phyloP scores from a whole-genome alignment of 164 flowering plant genomes.

The Sextonia rubra region DNA sequence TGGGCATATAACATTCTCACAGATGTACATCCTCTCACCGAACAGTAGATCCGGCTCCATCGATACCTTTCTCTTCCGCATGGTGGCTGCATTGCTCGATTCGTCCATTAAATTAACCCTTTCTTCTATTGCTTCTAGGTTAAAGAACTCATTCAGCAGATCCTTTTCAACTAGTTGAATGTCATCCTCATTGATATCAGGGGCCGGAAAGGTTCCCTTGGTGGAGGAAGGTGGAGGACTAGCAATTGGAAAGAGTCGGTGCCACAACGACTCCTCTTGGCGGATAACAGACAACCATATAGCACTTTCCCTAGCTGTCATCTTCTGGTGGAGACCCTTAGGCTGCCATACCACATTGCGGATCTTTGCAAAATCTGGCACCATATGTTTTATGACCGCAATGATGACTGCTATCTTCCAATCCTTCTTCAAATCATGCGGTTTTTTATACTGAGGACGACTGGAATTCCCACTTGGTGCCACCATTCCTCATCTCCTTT shows the following conservation, averaged over 20 bases:
- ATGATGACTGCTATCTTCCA: constrained; percentile 70
- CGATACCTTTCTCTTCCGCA: constrained; percentile 33
- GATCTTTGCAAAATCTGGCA: constrained; percentile 62
- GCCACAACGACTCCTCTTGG: constrained; percentile 44
- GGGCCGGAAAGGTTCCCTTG: constrained; percentile 21
- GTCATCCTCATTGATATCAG: constrained; percentile 36
- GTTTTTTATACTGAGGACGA: constrained; percentile 70
- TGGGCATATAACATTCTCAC: constrained; percentile 44
- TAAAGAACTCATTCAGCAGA: constrained; percentile 16
- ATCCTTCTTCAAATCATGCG: constrained; percentile 70
- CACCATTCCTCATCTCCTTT: constrained; percentile 69
- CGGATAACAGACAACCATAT: constrained; percentile 60
- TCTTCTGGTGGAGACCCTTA: constrained; percentile 69
- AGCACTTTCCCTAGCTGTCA: constrained; percentile 71
- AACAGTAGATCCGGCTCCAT: constrained; percentile 22
- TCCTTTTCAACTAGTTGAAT: constrained; percentile 32
- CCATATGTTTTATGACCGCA: constrained; percentile 72
- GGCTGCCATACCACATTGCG: constrained; percentile 65
- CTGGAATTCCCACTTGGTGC: constrained; percentile 42
- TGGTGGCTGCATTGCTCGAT: constrained; percentile 13
- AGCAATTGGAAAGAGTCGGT: constrained; percentile 33
- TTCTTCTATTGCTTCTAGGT: constrained; percentile 21
- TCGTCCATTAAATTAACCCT: constrained; percentile 32
- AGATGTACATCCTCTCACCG: constrained; percentile 35
- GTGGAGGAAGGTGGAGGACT: constrained; percentile 10